These are phyloP conservation scores for Wickerhamiella sergipiensis DNA, from an alignment of 805 yeast genomes.

Conservation along the genomic window DNA sequence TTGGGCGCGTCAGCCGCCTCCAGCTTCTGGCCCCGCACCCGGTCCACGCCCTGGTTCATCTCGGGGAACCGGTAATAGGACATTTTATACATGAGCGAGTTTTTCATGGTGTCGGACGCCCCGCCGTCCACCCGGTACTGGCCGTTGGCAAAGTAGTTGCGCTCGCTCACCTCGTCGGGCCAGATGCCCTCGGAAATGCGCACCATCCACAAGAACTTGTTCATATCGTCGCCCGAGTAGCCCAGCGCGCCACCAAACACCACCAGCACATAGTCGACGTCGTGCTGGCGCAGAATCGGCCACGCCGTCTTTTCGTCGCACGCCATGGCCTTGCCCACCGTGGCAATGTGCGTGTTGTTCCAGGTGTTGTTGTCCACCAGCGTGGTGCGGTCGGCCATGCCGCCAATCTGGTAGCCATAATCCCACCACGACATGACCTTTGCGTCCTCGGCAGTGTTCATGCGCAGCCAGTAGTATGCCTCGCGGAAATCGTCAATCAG, in stretches of 20 bases:
- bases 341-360: conserved; percentile 98
- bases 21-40: conserved; percentile 78
- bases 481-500: conserved; percentile 96
- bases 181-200: conserved; percentile 97
- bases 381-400: conserved; percentile 99
- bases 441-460: conserved; percentile 94
- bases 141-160: conserved; percentile 74
- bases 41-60: conserved; percentile 49
- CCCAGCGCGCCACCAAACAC: conserved; percentile 92
- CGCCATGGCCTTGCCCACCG: conserved; percentile 97
- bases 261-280: conserved; percentile 86
- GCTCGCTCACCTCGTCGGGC: conserved; percentile 95
- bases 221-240: conserved; percentile 89
- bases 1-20: conserved; percentile 34
- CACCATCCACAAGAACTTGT: conserved; percentile 97
- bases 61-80: conserved; percentile 78
- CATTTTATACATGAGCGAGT: conserved; percentile 90
- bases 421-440: conserved; percentile 99
- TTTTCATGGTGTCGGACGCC: conserved; percentile 76
- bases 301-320: conserved; percentile 79
- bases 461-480: conserved; percentile 96
- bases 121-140: conserved; percentile 75
- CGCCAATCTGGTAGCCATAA: conserved; percentile 98
- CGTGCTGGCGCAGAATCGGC: conserved; percentile 75
- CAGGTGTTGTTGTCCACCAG: conserved; percentile 97